Base-by-base conservation (phyloP, 257 asterid species). In the Thymus mandschuricus region DNA sequence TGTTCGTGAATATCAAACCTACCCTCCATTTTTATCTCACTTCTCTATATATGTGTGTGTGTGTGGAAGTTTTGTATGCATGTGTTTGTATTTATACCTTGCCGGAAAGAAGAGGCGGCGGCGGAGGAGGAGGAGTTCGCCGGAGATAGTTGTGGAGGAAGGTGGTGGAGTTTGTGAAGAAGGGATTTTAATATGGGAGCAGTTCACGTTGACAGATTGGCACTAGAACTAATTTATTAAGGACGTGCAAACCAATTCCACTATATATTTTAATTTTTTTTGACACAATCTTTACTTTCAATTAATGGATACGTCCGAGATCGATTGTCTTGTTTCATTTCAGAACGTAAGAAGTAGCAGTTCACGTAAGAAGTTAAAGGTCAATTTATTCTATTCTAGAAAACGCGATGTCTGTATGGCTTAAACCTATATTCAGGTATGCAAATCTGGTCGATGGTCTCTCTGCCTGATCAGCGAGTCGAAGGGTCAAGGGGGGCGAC, bases 241-340 rank as follows among this genome's bases (percentile, higher is more conserved):
- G 85, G 96, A 79, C 88, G 92, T 87, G 94, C 86, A 81, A 84
- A 72, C 90, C 80, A 81, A 85, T 79, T 77, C 83, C 83, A 80
- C 69, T 69, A 79, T 72, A 70, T 77, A 75, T 77, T 55, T 21
- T 64, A 3, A 34, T 34, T 34, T 34, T 13, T 68, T 38, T 79
- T 64, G 76, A 77, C 84, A 77, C 76, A 75, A 49, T 71, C 70
- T 65, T 73, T 58, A 21, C 21, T 21, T 21, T 21, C 21, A 21
- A 21, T 21, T 21, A 21, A 21, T 21, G 21, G 21, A 21, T 21
- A 21, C 21, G 21, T 21, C 21, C 21, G 21, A 21, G 21, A 21
- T 21, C 21, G 21, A 21, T 21, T 21, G 21, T 21, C 21, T 21
- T 21, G 21, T 21, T 21, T 21, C 21, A 21, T 21, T 21, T 21